Percentiles rank a stretch among this genome's conserved stretches.
These are phyloP conservation scores for Epichloe uncinata DNA, from an alignment of 2,329 filamentous ascomycete species.

Conservation along the genomic window DNA sequence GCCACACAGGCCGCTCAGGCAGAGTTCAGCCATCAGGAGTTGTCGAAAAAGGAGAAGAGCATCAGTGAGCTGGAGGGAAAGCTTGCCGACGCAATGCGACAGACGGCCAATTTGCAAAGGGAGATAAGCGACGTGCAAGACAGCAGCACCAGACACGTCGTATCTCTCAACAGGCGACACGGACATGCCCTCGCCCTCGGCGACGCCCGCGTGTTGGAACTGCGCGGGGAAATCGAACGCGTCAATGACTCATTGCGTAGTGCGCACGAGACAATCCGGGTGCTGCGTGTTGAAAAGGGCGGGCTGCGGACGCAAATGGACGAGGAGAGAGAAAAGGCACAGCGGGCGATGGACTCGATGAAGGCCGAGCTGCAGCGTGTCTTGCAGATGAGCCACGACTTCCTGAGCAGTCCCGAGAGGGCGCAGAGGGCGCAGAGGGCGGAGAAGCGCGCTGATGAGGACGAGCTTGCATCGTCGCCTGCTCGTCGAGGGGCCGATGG, in stretches of 20 bases:
- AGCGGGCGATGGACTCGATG: slow-evolving; percentile 34
- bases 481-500: slow-evolving; percentile 7
- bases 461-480: slow-evolving; percentile 7
- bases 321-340: slow-evolving; percentile 26
- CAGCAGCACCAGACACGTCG: slow-evolving; percentile 18
- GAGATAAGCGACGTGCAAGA: slow-evolving; percentile 27
- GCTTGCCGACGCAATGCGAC: slow-evolving; percentile 27
- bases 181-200: slow-evolving; percentile 35
- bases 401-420: slow-evolving; percentile 22
- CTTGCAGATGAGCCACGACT: slow-evolving; percentile 31
- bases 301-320: slow-evolving; percentile 22
- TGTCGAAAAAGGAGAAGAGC: slow-evolving; percentile 25
- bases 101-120: slow-evolving; percentile 24
- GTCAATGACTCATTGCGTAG: slow-evolving; percentile 30
- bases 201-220: slow-evolving; percentile 35
- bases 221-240: slow-evolving; percentile 34
- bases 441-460: neutral
- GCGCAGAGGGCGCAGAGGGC: slow-evolving; percentile 6
- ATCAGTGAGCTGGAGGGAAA: slow-evolving; percentile 31
- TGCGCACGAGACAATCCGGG: slow-evolving; percentile 33
- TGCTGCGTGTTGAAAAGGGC: slow-evolving; percentile 33
- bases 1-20: slow-evolving; percentile 21
- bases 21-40: slow-evolving; percentile 19
- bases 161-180: slow-evolving; percentile 26
- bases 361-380: slow-evolving; percentile 37